Evolutionary conservation across 257 asterid species (phyloP), one percentile per base, ranked within the genome.

Genomic region (Petunia axillaris): DNA sequence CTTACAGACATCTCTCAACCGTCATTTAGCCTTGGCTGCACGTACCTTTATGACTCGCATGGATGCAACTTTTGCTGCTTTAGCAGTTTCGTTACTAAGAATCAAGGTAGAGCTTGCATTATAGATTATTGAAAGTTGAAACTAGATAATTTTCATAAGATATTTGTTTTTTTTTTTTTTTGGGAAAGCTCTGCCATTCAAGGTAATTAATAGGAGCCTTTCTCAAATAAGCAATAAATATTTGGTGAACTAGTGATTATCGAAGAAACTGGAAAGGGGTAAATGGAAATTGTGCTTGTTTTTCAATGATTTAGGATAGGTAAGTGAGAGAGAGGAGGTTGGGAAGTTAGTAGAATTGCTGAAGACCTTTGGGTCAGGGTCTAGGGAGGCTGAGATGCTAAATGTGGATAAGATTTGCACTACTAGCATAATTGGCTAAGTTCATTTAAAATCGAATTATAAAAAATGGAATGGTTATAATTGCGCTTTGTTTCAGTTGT

Each of bases 81-180:
- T 48, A 71, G 41, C 60, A 71, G 43, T 71, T 46, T 48, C 43
- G 77, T 71, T 48, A 46, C 39, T 71, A 43, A 41, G 38, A 52
- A 71, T 71, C 35, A 71, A 48, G 60, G 59, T 71, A 71, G 43
- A 48, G 55, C 41, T 70, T 70, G 25, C 77, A 68, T 0, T 43
- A 0, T 16, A n/a, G 57, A n/a, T 44, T 43, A 68, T 68, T 44
- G 39, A 44, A 68, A 68, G n/a, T 44, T 15, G 55, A 8, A 68
- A 43, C 9, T 50, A 7, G 8, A 50, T 50, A 70, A 44, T 46
- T 71, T 25, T 25, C 9, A 48, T 70, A 46, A 70, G 43, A 46
- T 70, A 46, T 39, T 70, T 39, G 43, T 16, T 9, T 46, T 39
- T 70, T 39, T 16, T 16, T 46, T 16, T 9, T 46, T 25, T 48